A percentile compares a stretch with the other conserved stretches of the same genome.
Conservation (phyloP, 129 eudicot species). For the Daucus carota region DNA sequence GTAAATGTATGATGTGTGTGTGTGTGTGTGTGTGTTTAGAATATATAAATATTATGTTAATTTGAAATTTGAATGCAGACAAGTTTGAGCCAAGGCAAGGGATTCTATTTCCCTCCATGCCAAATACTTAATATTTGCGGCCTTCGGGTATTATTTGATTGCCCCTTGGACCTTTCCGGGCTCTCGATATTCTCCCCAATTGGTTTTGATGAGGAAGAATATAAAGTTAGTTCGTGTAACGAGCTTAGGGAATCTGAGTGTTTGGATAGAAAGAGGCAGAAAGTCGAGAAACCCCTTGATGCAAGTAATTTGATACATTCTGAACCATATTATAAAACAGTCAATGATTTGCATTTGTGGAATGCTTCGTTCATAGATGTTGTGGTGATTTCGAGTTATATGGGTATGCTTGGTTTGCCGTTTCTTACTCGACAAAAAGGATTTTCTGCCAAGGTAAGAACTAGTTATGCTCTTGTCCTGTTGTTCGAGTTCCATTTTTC, state of each 20-base stretch:
- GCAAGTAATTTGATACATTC: slow-evolving; percentile 33
- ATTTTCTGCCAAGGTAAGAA: slow-evolving; percentile 65
- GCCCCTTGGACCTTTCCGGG: slow-evolving; percentile 82
- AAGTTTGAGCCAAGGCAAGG: slow-evolving; percentile 63
- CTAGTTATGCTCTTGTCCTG: background rate
- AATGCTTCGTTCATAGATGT: slow-evolving; percentile 57
- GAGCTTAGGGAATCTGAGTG: slow-evolving; percentile 3
- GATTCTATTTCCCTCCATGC: slow-evolving; percentile 76
- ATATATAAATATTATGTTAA: background rate
- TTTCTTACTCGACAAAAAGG: slow-evolving; percentile 59
- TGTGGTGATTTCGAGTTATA: slow-evolving; percentile 69
- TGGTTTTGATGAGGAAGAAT: slow-evolving; percentile 9
- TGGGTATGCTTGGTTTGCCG: slow-evolving; percentile 93
- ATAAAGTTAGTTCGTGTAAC: slow-evolving; percentile 9
- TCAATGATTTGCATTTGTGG: slow-evolving; percentile 52
- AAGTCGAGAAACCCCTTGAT: slow-evolving; percentile 39
- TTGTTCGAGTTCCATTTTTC: background rate
- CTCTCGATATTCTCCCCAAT: slow-evolving; percentile 53
- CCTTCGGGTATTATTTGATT: slow-evolving; percentile 60
- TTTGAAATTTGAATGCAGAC: slow-evolving; percentile 35
- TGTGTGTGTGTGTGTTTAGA: too few relatives aligned
- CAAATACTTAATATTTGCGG: slow-evolving; percentile 53
- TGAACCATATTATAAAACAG: slow-evolving; percentile 60
- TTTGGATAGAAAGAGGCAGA: slow-evolving; percentile 22
- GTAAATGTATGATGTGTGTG: too few relatives aligned